phyloP scores from a whole-genome alignment of 495 filamentous ascomycete species.

The Aspergillus diversus region DNA sequence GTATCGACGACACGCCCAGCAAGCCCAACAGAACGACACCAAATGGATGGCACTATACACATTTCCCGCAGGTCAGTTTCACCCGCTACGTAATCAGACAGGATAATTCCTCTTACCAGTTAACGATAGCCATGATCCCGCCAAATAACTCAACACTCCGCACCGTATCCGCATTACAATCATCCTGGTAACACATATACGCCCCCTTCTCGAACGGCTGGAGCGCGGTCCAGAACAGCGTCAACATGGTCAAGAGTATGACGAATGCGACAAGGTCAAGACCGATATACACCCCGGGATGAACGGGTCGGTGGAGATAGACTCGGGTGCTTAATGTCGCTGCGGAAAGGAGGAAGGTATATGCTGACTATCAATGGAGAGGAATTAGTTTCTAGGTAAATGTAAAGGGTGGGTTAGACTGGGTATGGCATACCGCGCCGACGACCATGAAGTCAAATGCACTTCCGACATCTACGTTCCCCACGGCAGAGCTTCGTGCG shows the following conservation, averaged over 20 bases:
- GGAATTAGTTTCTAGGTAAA: neutral
- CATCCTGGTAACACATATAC: neutral
- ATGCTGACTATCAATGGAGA: neutral
- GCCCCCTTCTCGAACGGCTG: neutral
- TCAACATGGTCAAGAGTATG: neutral
- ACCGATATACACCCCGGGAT: neutral
- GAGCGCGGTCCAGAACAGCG: neutral
- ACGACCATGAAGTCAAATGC: neutral
- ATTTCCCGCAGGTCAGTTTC: neutral
- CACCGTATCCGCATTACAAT: neutral
- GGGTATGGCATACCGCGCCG: neutral
- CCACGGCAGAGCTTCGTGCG: neutral
- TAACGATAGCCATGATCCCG: neutral
- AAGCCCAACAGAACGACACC: neutral
- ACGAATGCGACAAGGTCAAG: neutral
- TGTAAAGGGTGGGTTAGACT: neutral
- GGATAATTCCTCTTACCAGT: neutral
- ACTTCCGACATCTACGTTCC: neutral
- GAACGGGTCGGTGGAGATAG: neutral
- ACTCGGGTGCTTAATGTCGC: neutral
- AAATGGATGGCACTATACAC: neutral
- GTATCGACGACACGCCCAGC: neutral
- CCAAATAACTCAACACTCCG: neutral
- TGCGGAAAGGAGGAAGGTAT: neutral
- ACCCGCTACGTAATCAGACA: neutral